A percentile compares a stretch with the other conserved stretches of the same genome.
These are phyloP conservation scores for Flaveria brownii DNA, from an alignment of 129 eudicot genomes.

Conservation along the genomic window DNA sequence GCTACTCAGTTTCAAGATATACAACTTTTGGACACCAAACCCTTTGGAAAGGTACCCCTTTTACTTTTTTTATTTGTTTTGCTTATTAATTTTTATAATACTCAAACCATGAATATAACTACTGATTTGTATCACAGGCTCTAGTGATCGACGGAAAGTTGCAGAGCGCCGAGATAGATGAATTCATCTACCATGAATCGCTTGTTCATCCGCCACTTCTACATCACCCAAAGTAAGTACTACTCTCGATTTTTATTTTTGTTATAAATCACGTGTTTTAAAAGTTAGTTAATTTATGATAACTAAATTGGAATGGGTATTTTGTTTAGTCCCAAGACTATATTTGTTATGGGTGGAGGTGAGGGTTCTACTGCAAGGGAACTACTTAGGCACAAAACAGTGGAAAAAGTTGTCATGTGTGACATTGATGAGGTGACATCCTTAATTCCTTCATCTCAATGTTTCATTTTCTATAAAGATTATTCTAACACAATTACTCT, in stretches of 20 bases:
- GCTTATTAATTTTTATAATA: too few species aligned
- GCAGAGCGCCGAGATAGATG: conserved; percentile 98
- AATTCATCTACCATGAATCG: conserved; percentile 95
- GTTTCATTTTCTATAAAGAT: neutral
- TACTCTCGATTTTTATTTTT: neutral
- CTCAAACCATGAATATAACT: neutral
- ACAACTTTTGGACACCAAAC: conserved; percentile 87
- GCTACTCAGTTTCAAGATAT: conserved; percentile 90
- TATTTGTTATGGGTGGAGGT: conserved; percentile 98
- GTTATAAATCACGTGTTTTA: neutral
- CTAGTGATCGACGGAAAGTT: conserved; percentile 95
- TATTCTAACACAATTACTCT: neutral
- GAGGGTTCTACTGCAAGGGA: conserved; percentile 99
- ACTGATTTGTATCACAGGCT: conserved; percentile 44
- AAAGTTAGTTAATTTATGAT: neutral
- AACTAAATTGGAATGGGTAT: neutral
- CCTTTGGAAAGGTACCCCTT: conserved; percentile 77
- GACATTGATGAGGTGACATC: conserved; percentile 78
- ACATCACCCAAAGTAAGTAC: conserved; percentile 77
- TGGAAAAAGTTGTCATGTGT: conserved; percentile 93
- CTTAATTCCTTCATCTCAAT: neutral
- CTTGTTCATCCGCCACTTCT: conserved; percentile 94
- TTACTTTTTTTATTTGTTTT: too few species aligned
- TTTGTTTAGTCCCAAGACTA: conserved; percentile 68
- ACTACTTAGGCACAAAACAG: conserved; percentile 71